Evolutionary conservation across 2,329 filamentous ascomycete species (phyloP), one percentile per base, ranked within the genome.

Genomic region (Plectosphaerella sp.): DNA sequence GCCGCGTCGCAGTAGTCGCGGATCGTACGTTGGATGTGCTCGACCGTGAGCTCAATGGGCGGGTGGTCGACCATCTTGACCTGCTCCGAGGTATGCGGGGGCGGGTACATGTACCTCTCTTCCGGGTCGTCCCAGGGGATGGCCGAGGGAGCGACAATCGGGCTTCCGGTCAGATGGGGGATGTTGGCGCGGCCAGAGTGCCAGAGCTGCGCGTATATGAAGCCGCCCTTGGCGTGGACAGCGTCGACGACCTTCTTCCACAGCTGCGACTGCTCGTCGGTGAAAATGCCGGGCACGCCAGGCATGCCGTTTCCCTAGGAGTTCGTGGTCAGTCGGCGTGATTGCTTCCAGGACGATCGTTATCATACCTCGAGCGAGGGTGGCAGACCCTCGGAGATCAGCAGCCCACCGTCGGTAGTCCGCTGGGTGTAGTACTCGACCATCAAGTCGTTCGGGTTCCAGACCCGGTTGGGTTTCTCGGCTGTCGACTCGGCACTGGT

Each of bases 171-270:
- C 35, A 67, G 52, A 1, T 69, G 67, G 0, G 65, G 56, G 59
- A 78, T 56, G 4, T 70, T 71, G 20, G 62, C 63, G 0, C 72
- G 70, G 0, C 72, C 72, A 0, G 72, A 66, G 12, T 67, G 64
- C 70, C 71, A 87, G 0, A 88, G 71, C 64, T 88, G 86, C n/a
- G 76, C 63, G 64, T 77, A 87, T 54, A 86, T 82, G 60, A 73
- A 79, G 39, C 73, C 75, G 42, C 81, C 81, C 57, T 82, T 80
- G 25, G 72, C 72, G 66, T 88, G 86, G 1, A 88, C 83, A 2
- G 77, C 79, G 47, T 81, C 75, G 2, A 79, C 82, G 25, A 88
- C 69, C 51, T 73, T 69, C 14, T 74, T 78, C 85, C 84, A 88
- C 0, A 72, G 78, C 1, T 72, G 72, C 45, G 80, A 72, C 57